Conservation (phyloP, 208 protist genomes). For the Trichomonas vaginalis region DNA sequence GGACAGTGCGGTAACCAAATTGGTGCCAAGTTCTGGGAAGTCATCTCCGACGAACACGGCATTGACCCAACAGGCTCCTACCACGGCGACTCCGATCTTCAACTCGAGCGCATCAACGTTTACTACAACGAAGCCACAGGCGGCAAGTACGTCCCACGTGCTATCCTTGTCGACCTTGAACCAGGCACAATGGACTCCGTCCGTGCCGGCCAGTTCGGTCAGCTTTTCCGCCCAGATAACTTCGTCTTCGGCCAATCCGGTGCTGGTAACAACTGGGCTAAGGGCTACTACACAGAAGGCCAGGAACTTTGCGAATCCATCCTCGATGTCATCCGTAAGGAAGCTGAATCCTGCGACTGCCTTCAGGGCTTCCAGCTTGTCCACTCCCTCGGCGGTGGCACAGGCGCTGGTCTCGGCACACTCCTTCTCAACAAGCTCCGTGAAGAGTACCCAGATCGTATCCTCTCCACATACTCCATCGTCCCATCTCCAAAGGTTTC, state of each 20-base stretch:
- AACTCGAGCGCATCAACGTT: slow-evolving; percentile 92
- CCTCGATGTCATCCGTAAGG: too few relatives aligned
- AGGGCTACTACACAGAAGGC: slow-evolving; percentile 93
- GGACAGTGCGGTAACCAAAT: slow-evolving; percentile 49
- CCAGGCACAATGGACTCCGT: slow-evolving; percentile 91
- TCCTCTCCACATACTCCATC: slow-evolving; percentile 93
- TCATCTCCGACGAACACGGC: slow-evolving; percentile 53
- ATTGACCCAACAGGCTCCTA: slow-evolving; percentile 76
- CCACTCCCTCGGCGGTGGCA: too few relatives aligned
- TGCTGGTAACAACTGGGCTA: slow-evolving; percentile 91
- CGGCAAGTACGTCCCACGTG: slow-evolving; percentile 64
- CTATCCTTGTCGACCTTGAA: slow-evolving; percentile 61
- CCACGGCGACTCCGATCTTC: slow-evolving; percentile 65
- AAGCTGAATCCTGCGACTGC: too few relatives aligned
- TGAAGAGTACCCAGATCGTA: slow-evolving; percentile 85
- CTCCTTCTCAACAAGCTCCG: too few relatives aligned
- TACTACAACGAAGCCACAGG: slow-evolving; percentile 86
- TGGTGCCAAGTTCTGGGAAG: slow-evolving; percentile 49
- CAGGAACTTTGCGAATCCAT: too few relatives aligned
- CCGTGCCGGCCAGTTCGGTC: slow-evolving; percentile 65
- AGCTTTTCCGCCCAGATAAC: slow-evolving; percentile 85
- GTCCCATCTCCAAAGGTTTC: slow-evolving; percentile 92
- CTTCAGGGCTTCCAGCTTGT: too few relatives aligned
- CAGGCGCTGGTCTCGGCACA: too few relatives aligned
- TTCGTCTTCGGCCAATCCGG: slow-evolving; percentile 88